Conservation (phyloP, 331 rosid species). For the Quercus lobata region DNA sequence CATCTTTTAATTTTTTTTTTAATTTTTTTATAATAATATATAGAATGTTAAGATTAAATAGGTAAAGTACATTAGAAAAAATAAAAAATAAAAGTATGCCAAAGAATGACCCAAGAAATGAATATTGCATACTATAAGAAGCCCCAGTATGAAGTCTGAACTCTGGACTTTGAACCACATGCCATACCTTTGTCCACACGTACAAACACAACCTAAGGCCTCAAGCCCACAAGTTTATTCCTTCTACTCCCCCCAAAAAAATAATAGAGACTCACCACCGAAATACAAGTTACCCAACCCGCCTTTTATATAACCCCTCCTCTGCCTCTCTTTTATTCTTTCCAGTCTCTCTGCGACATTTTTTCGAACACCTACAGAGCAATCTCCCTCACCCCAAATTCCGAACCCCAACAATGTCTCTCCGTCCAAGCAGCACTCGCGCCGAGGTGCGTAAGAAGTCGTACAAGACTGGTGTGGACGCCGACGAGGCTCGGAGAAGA, state of each 20-base stretch:
- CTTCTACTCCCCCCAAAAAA: background rate
- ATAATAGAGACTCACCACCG: background rate
- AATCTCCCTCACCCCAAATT: background rate
- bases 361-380: slow-evolving; percentile 22
- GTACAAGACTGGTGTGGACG: slow-evolving; percentile 63
- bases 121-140: too few species aligned
- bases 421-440: slow-evolving; percentile 43
- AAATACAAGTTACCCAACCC: slow-evolving; percentile 13
- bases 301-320: background rate
- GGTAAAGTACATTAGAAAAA: too few species aligned
- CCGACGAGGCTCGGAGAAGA: slow-evolving; percentile 57
- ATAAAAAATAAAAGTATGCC: too few species aligned
- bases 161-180: background rate
- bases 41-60: too few species aligned
- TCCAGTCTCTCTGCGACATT: background rate
- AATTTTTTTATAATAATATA: too few species aligned
- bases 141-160: background rate
- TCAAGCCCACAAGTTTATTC: background rate
- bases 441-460: slow-evolving; percentile 54
- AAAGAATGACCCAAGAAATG: too few species aligned
- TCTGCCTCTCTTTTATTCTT: background rate
- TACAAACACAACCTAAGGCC: background rate
- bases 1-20: too few species aligned
- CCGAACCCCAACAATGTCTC: slow-evolving; percentile 38
- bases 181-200: background rate